Evolutionary conservation across 2,329 filamentous ascomycete genomes (phyloP), one percentile per base, ranked within the genome.

Genomic region (Fusarium irregulare): DNA sequence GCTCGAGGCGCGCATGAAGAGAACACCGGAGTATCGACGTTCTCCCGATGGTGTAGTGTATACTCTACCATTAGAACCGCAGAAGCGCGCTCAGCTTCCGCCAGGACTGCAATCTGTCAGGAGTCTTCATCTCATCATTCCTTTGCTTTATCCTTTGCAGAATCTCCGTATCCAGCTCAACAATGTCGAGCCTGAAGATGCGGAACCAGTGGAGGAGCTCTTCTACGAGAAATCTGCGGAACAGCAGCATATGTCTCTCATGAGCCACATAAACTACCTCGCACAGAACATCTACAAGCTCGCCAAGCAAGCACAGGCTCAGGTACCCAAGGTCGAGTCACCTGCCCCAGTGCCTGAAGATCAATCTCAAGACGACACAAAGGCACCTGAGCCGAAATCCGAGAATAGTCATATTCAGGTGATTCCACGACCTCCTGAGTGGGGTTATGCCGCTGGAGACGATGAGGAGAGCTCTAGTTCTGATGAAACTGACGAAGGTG

Each of bases 341-440:
- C 63, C 51, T 10, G 63, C 67, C 14, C 59, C 66, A 8, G 60
- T 64, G 25, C 42, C 58, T 9, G 34, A 70, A 46, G 53, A 59
- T n/a, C 50, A 58, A 3, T 50, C 42, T 11, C 41, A 64, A n/a
- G 32, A 47, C 28, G 32, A 47, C 27, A 44, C 20, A 44, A 44
- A 56, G 13, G 51, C 65, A 45, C 14, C 53, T 21, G 27, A 30
- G 40, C 20, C 56, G n/a, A 69, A 59, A 27, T 10, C 63, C 11
- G 80, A 83, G 47, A 89, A 88, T 28, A 85, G 85, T 34, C 92
- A 95, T 74, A 81, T 96, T 50, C 87, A 91, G 64, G 81, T 92
- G 62, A 93, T 96, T 56, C 87, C 91, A 13, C 85, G 92, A 10
- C 93, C 93, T 12, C 91, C 92, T 0, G 93, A 97, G 78, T 97